phyloP scores from a whole-genome alignment of 306 rosid genomes.

The Morella rubra region DNA sequence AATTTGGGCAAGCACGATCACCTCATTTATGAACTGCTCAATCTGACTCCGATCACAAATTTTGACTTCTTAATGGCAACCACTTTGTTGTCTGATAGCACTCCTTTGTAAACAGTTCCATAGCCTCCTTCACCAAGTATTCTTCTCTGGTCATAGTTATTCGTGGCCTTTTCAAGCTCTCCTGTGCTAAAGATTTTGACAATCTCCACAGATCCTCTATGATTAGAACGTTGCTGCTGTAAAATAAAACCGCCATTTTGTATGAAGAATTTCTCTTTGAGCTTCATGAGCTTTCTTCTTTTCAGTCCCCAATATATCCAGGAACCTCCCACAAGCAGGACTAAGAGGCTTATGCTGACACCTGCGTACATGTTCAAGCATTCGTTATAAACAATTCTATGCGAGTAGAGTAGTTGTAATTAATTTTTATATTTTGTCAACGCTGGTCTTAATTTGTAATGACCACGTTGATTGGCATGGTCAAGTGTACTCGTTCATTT shows the following conservation, averaged over 20 bases:
- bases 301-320: conserved; percentile 30
- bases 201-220: not conserved
- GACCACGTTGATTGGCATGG: too few relatives aligned
- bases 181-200: conserved; percentile 26
- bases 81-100: not conserved
- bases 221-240: conserved; percentile 31
- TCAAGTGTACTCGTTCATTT: too few relatives aligned
- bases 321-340: conserved; percentile 16
- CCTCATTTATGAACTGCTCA: too few relatives aligned
- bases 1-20: too few relatives aligned
- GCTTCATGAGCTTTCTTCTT: conserved; percentile 35
- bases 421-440: too few relatives aligned
- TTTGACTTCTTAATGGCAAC: conserved; percentile 33
- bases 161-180: conserved; percentile 24
- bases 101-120: too few relatives aligned
- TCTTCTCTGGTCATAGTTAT: too few relatives aligned
- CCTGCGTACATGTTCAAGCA: conserved; percentile 22
- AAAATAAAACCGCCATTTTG: conserved; percentile 45
- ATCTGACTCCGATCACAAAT: too few relatives aligned
- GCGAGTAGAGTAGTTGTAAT: too few relatives aligned
- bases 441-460: too few relatives aligned
- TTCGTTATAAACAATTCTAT: not conserved
- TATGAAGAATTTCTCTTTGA: conserved; percentile 28
- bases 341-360: conserved; percentile 7
- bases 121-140: too few relatives aligned